These are phyloP conservation scores for Lasiodiplodia citricola DNA, from an alignment of 2,329 filamentous ascomycete genomes.

Conservation along the genomic window DNA sequence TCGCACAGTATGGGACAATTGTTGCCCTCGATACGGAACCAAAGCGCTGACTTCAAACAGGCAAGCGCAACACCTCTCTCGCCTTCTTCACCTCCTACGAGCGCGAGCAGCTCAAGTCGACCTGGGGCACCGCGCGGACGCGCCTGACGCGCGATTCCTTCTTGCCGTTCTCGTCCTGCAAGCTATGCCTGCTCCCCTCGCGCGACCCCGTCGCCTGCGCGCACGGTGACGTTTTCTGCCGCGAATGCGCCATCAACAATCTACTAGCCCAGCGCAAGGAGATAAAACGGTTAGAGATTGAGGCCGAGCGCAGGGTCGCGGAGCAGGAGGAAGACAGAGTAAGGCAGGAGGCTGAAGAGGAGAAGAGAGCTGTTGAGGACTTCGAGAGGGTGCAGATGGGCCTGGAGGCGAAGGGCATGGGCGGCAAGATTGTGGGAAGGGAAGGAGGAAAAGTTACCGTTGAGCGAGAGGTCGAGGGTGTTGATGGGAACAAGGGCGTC, in stretches of 20 bases:
- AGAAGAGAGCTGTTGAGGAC: slow-evolving; percentile 72
- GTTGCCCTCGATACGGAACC: neutral
- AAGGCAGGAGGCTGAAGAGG: slow-evolving; percentile 71
- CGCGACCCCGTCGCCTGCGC: slow-evolving; percentile 82
- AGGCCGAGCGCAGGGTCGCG: slow-evolving; percentile 64
- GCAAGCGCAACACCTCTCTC: slow-evolving; percentile 87
- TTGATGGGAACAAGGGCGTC: slow-evolving; percentile 46
- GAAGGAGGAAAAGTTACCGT: slow-evolving; percentile 52
- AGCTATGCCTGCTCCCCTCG: slow-evolving; percentile 82
- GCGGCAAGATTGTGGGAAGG: slow-evolving; percentile 47
- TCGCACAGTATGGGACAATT: slow-evolving; percentile 55
- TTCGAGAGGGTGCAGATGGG: slow-evolving; percentile 86
- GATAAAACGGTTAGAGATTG: slow-evolving; percentile 78
- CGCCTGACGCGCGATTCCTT: slow-evolving; percentile 89
- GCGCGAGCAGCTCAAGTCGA: slow-evolving; percentile 77
- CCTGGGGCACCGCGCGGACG: slow-evolving; percentile 83
- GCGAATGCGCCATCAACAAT: slow-evolving; percentile 90
- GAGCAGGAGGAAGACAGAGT: slow-evolving; percentile 67
- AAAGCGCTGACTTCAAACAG: slow-evolving; percentile 22
- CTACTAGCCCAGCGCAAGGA: slow-evolving; percentile 92
- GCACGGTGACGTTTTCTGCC: slow-evolving; percentile 89
- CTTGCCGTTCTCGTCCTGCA: slow-evolving; percentile 86
- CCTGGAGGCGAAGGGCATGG: slow-evolving; percentile 47
- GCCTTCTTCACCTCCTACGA: slow-evolving; percentile 95
- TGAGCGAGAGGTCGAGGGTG: slow-evolving; percentile 44